Percentiles rank a stretch among this genome's conserved stretches.
Conservation (phyloP, 1,139 yeast species). For the Eremothecium coryli region DNA sequence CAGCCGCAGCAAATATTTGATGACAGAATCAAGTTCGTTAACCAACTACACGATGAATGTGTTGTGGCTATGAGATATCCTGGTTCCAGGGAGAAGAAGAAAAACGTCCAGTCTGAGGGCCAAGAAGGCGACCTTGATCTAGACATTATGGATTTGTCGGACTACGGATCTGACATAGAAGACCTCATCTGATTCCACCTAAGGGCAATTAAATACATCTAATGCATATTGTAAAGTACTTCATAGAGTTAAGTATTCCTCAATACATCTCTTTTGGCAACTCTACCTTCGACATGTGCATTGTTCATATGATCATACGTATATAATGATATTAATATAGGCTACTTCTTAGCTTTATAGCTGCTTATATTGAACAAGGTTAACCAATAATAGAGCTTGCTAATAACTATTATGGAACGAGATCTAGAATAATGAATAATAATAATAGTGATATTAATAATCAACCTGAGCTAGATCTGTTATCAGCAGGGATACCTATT, state of each 20-base stretch:
- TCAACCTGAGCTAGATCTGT: no score
- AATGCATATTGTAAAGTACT: conserved; percentile 5
- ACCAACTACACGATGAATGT: conserved; percentile 81
- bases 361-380: no score
- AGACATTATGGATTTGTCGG: conserved; percentile 25
- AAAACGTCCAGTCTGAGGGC: conserved; percentile 12
- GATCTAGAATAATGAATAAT: no score
- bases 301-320: no score
- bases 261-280: background rate
- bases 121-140: conserved; percentile 19
- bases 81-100: conserved; percentile 23
- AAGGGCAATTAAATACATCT: conserved; percentile 2
- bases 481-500: conserved; percentile 15
- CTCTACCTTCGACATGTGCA: background rate
- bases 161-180: conserved; percentile 27
- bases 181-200: conserved; percentile 13
- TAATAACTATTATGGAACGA: no score
- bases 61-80: conserved; percentile 96
- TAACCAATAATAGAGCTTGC: no score
- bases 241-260: no score
- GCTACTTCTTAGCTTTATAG: no score
- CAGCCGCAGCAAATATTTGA: conserved; percentile 85
- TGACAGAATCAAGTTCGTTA: conserved; percentile 88
- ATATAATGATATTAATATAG: no score
- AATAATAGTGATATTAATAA: no score